These are phyloP conservation scores for Curvularia spicifera DNA, from an alignment of 2,329 filamentous ascomycete species.

Conservation along the genomic window DNA sequence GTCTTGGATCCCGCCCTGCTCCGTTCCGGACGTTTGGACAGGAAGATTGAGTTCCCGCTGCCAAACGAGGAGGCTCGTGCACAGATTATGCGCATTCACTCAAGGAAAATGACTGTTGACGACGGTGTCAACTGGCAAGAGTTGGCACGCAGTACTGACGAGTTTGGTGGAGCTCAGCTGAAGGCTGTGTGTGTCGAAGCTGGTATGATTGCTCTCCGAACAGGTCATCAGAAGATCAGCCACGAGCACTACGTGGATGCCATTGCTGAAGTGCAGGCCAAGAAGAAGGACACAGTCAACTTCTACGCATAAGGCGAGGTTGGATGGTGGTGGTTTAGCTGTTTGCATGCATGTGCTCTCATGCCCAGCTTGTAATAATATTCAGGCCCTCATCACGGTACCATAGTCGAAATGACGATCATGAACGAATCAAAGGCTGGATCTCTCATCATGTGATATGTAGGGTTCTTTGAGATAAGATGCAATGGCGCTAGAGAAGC, in stretches of 20 bases:
- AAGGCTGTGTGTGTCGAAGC: constrained; percentile 99
- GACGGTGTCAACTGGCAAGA: constrained; percentile 94
- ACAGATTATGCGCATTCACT: constrained; percentile 97
- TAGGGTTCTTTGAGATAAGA: neutral
- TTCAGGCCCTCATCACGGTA: constrained; percentile 35
- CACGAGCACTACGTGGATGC: constrained; percentile 99
- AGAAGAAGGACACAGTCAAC: constrained; percentile 83
- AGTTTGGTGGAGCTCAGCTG: constrained; percentile 96
- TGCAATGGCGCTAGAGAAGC: neutral
- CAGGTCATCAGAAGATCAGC: constrained; percentile 93
- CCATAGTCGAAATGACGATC: constrained; percentile 24
- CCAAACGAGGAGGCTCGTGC: constrained; percentile 97
- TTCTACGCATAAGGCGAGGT: constrained; percentile 46
- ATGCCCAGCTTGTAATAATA: constrained; percentile 43
- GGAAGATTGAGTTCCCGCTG: constrained; percentile 97
- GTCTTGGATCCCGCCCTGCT: constrained; percentile 91
- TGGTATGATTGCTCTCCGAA: constrained; percentile 96
- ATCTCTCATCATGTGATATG: neutral
- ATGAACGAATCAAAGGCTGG: constrained; percentile 6
- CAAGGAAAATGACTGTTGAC: constrained; percentile 96
- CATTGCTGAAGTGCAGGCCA: constrained; percentile 82
- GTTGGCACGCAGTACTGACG: constrained; percentile 93
- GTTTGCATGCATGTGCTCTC: constrained; percentile 33
- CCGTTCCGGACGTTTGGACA: constrained; percentile 88
- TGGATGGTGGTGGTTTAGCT: constrained; percentile 16